phyloP scores from a whole-genome alignment of 1,284 basidiomycete species.

The Cryptococcus sp. region DNA sequence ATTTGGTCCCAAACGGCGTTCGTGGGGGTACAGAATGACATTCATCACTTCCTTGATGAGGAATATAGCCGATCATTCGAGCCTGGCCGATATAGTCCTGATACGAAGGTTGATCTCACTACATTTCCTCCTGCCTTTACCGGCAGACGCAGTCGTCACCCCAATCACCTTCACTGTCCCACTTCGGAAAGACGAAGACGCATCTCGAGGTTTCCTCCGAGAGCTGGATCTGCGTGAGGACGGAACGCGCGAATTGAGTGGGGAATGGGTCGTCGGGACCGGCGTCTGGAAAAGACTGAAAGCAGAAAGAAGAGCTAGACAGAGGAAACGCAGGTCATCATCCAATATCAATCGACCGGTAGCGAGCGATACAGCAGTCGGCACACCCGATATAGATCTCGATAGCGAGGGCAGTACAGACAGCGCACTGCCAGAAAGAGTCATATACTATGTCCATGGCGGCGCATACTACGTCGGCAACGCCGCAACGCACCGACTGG shows the following conservation, averaged over 20 bases:
- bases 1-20: slow-evolving; percentile 47
- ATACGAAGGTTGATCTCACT: slow-evolving; percentile 80
- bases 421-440: slow-evolving; percentile 64
- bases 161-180: slow-evolving; percentile 89
- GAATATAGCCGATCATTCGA: slow-evolving; percentile 77
- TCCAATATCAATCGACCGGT: no score
- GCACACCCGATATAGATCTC: slow-evolving; percentile 20
- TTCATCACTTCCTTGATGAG: slow-evolving; percentile 65
- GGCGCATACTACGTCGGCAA: slow-evolving; percentile 94
- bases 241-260: slow-evolving; percentile 78
- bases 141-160: slow-evolving; percentile 91
- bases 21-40: slow-evolving; percentile 55
- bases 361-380: slow-evolving; percentile 3
- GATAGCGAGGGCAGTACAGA: slow-evolving; percentile 29
- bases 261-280: slow-evolving; percentile 95
- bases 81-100: slow-evolving; percentile 81
- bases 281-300: slow-evolving; percentile 87
- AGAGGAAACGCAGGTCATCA: slow-evolving; percentile 19
- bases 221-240: slow-evolving; percentile 73
- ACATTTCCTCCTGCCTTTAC: slow-evolving; percentile 79
- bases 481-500: slow-evolving; percentile 86
- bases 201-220: slow-evolving; percentile 49
- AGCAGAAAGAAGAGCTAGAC: slow-evolving; percentile 67
- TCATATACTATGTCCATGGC: slow-evolving; percentile 92
- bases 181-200: slow-evolving; percentile 67